phyloP scores from a whole-genome alignment of 2,329 filamentous ascomycete species.

The Emergomyces orientalis region DNA sequence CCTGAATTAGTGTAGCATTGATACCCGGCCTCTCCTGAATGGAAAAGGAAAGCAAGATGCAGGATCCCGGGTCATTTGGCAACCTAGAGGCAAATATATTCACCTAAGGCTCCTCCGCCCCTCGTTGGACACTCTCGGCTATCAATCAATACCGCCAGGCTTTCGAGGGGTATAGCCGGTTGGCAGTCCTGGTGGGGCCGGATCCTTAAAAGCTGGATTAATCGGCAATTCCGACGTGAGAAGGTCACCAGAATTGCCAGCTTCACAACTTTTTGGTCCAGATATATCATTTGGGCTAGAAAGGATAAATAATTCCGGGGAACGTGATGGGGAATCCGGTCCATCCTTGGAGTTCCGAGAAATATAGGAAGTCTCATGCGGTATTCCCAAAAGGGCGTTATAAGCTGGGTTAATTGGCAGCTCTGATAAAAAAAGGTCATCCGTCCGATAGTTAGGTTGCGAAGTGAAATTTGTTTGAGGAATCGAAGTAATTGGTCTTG shows the following conservation, averaged over 20 bases:
- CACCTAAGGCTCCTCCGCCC: neutral
- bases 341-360: neutral
- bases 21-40: neutral
- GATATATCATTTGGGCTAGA: neutral
- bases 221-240: slow-evolving; percentile 9
- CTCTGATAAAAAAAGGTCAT: neutral
- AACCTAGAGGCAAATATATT: neutral
- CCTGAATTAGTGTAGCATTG: neutral
- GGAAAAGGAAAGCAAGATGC: neutral
- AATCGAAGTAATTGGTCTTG: neutral
- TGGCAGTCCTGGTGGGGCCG: neutral
- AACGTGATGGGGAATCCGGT: neutral
- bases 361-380: neutral
- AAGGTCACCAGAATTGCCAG: slow-evolving; percentile 1
- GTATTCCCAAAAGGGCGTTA: neutral
- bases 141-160: neutral
- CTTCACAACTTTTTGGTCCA: neutral
- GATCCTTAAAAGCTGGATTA: slow-evolving; percentile 8
- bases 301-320: neutral
- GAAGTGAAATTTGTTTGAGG: neutral
- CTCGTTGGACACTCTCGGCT: neutral
- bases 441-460: neutral
- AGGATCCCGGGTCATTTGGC: neutral
- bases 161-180: neutral
- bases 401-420: slow-evolving; percentile 3